Percentiles rank a stretch among this genome's conserved stretches.
phyloP scores from a whole-genome alignment of 371 early-diverging fungal species.

The Mortierella sp. region DNA sequence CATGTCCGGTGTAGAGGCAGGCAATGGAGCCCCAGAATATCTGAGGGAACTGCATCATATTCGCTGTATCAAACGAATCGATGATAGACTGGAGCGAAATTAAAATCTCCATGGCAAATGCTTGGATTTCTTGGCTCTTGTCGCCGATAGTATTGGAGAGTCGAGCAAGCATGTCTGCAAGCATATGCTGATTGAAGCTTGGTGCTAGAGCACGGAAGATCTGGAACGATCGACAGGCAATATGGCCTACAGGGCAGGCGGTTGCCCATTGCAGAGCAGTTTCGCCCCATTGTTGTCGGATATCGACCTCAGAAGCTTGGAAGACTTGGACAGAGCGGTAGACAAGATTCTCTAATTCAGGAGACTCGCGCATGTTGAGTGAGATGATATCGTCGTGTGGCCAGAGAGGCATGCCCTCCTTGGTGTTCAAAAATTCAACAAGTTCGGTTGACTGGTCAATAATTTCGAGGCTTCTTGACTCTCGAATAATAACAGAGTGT shows the following conservation, averaged over 20 bases:
- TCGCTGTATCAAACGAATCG: constrained; percentile 65
- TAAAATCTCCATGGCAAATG: constrained; percentile 89
- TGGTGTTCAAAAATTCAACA: constrained; percentile 70
- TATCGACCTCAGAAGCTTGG: constrained; percentile 70
- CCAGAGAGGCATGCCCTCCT: constrained; percentile 87
- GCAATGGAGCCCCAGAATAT: constrained; percentile 88
- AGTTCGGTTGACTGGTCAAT: constrained; percentile 69
- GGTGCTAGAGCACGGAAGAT: constrained; percentile 87
- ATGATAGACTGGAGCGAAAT: constrained; percentile 78
- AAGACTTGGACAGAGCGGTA: constrained; percentile 68
- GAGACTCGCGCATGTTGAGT: constrained; percentile 63
- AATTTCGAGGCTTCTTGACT: constrained; percentile 70
- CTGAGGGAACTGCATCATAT: constrained; percentile 79
- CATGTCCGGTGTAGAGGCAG: constrained; percentile 80
- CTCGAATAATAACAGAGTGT: constrained; percentile 75
- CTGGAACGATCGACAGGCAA: constrained; percentile 92
- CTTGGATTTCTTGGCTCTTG: constrained; percentile 83
- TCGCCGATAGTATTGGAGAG: constrained; percentile 90
- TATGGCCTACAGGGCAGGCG: constrained; percentile 89
- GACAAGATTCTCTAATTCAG: constrained; percentile 64
- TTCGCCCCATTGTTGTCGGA: constrained; percentile 90
- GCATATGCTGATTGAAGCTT: constrained; percentile 80
- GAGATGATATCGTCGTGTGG: constrained; percentile 82
- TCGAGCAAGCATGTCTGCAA: constrained; percentile 87
- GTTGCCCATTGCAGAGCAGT: constrained; percentile 93